Evolutionary conservation across 371 early-diverging fungal species (phyloP).

Genomic region (Lichtheimia corymbifera): DNA sequence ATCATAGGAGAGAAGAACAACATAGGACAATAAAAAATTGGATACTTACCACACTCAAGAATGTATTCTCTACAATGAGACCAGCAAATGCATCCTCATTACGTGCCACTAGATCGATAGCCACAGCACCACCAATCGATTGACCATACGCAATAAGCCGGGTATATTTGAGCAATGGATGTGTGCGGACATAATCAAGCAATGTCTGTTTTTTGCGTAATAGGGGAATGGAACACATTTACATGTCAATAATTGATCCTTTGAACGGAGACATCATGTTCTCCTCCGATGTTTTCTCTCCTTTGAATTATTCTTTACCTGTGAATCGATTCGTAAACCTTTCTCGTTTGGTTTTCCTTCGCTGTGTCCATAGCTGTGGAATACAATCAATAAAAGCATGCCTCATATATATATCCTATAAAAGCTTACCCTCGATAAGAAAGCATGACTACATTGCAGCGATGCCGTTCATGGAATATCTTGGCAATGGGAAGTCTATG

Average conservation of each 20-base stretch:
- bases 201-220: slow-evolving; percentile 54
- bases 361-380: slow-evolving; percentile 79
- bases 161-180: slow-evolving; percentile 71
- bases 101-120: slow-evolving; percentile 78
- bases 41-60: slow-evolving; percentile 75
- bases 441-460: slow-evolving; percentile 92
- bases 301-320: slow-evolving; percentile 47
- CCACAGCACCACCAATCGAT: slow-evolving; percentile 95
- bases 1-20: too few relatives aligned
- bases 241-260: slow-evolving; percentile 2
- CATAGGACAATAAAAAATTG: neutral
- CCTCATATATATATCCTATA: too few relatives aligned
- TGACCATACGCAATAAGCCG: slow-evolving; percentile 90
- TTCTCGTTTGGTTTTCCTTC: slow-evolving; percentile 87
- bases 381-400: neutral
- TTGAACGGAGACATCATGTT: neutral
- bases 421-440: slow-evolving; percentile 90
- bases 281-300: neutral
- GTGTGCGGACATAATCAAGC: slow-evolving; percentile 76
- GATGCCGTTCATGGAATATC: slow-evolving; percentile 61
- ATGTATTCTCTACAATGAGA: slow-evolving; percentile 94
- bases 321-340: slow-evolving; percentile 87
- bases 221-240: neutral
- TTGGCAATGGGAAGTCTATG: slow-evolving; percentile 89
- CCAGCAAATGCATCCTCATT: slow-evolving; percentile 77